Evolutionary conservation across 805 yeast species (phyloP), one percentile per base, ranked within the genome.

Genomic region (Kuraishia floccosa): DNA sequence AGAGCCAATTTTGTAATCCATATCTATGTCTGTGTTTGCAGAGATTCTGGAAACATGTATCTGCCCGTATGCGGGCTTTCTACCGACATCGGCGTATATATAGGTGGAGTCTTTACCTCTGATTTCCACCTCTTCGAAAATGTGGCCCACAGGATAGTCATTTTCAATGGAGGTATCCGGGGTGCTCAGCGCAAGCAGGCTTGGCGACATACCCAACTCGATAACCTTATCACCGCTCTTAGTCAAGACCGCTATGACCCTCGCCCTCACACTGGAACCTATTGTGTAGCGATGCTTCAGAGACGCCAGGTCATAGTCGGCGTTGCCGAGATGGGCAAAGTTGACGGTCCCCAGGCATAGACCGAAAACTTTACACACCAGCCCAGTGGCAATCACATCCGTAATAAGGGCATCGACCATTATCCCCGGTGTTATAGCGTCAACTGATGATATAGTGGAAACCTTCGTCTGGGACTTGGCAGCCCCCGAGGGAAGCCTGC

Each of bases 351-450:
- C 93, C 39, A 77, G 75, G 13, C 79, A 67, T 34, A 82, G 55
- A 32, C 95, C 96, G 41, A 76, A 76, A 0, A 73, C 76, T 48
- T 75, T 80, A 39, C 81, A 71, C n/a, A 66, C 52, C 12, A 84
- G 53, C 38, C 98, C 98, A 23, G 68, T 54, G 6, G 58, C 49
- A 17, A 65, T 52, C 14, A 74, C 66, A 6, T 72, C 75, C 14
- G 78, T 65, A 14, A 86, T 68, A 18, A 77, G 55, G 5, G 86
- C 81, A 35, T 81, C 85, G 7, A 87, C 84, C 8, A 76, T 46
- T 39, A 76, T 70, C 44, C 98, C 99, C 3, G 99, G 94, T 24
- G 81, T 67, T 17, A 87, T 67, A 4, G 94, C 73, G 44, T 86
- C 93, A 14, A 84, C 59, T 2, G 93, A 73, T 2, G 85, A 65